Base-by-base conservation (phyloP, 441 rosid species). In the Populus tomentosa region DNA sequence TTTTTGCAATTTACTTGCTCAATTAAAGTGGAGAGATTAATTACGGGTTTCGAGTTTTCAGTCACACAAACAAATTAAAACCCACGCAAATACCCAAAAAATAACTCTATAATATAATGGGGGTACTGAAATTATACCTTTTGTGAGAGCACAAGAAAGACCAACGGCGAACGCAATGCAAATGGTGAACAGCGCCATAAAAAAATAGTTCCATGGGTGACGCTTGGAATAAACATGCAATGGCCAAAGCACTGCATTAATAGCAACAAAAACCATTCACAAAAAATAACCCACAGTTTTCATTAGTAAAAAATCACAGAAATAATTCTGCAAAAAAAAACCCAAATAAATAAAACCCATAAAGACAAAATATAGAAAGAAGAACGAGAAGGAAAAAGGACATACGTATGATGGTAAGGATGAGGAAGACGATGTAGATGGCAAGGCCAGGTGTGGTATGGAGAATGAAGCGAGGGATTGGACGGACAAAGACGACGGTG, bases 131-230 rank as follows among this genome's bases (percentile, higher is more conserved):
- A 62, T 24, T n/a, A 38, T 77, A 90, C 97, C 93, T 10, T 82
- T 90, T 28, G 91, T 86, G 69, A 82, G 86, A 9, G 94, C 92
- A 79, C 94, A 90, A 1, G 88, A 79, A 76, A 92, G 82, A 63
- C 97, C 97, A 20, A 90, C 82, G 0, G 79, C 87, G 67, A 92
- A 91, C n/a, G 92, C 91, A 28, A 90, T 71, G 56, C 90, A n/a
- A 76, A 91, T 38, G 2, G 95, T 92, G 83, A 90, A 92, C 70
- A 91, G 67, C 67, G 89, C 94, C 2, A 92, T 88, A 33, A 91
- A 85, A 50, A 92, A 82, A 79, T 86, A 89, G 67, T 92, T 91
- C 84, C 90, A 87, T 13, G 97, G 97, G 82, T 91, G 94, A 80
- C 72, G 85, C 88, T 89, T 91, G 76, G 87, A 87, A 78, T 85